phyloP scores from a whole-genome alignment of 2,329 filamentous ascomycete genomes.

The Colletotrichum sansevieriae region DNA sequence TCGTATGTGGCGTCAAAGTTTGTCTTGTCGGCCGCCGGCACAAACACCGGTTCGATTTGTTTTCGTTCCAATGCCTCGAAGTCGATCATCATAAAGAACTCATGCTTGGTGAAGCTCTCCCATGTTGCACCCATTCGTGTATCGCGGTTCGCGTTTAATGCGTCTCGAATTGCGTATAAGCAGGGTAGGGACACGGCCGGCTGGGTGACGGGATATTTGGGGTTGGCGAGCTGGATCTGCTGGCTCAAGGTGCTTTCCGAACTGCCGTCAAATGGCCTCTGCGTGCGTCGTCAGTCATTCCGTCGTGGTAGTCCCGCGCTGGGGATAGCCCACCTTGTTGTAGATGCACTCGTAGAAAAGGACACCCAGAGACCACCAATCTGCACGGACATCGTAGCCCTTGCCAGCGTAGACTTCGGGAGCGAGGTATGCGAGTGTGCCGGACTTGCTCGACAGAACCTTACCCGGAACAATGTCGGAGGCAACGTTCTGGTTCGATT shows the following conservation, averaged over 20 bases:
- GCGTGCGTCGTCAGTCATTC: constrained; percentile 49
- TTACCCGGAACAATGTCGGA: constrained; percentile 90
- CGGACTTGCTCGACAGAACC: constrained; percentile 92
- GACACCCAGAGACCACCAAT: constrained; percentile 99
- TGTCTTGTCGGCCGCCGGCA: constrained; percentile 95
- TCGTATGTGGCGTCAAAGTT: constrained; percentile 99
- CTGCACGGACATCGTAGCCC: constrained; percentile 90
- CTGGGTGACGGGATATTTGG: constrained; percentile 91
- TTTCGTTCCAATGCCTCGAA: constrained; percentile 89
- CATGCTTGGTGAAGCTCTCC: constrained; percentile 86
- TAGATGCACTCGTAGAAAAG: constrained; percentile 99
- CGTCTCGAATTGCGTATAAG: constrained; percentile 86
- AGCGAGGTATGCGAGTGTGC: constrained; percentile 93
- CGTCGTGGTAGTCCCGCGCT: background rate
- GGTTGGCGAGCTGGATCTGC: constrained; percentile 84
- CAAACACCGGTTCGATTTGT: constrained; percentile 90
- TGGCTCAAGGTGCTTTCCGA: constrained; percentile 84
- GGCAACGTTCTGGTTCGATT: constrained; percentile 84
- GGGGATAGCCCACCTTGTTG: constrained; percentile 78
- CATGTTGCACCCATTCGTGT: constrained; percentile 89
- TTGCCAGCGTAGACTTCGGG: constrained; percentile 94
- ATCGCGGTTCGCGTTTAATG: constrained; percentile 83
- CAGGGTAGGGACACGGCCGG: constrained; percentile 91
- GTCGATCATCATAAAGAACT: constrained; percentile 89
- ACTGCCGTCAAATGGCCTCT: constrained; percentile 94